These are phyloP conservation scores for Bruguiera gymnorhiza DNA, from an alignment of 345 rosid genomes.

Conservation along the genomic window DNA sequence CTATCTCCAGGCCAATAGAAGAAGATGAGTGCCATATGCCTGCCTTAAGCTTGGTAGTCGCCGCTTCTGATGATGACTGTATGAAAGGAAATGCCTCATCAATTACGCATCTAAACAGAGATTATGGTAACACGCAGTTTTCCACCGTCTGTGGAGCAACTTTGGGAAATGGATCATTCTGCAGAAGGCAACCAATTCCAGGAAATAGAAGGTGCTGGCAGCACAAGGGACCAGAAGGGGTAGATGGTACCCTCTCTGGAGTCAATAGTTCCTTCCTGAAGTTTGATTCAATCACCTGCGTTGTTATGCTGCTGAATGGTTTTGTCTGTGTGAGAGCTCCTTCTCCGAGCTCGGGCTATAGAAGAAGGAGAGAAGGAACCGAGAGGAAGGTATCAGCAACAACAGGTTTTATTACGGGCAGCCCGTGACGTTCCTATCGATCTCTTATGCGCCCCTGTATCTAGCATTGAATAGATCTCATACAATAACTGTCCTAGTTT, in stretches of 20 bases:
- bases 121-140: not conserved
- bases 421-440: no score
- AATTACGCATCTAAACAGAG: not conserved
- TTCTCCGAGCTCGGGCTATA: not conserved
- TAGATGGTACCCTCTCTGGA: not conserved
- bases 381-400: no score
- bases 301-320: slow-evolving; percentile 24
- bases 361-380: no score
- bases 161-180: slow-evolving; percentile 40
- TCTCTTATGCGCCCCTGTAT: no score
- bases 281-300: slow-evolving; percentile 18
- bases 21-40: not conserved
- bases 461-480: no score
- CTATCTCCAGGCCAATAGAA: slow-evolving; percentile 18
- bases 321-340: slow-evolving; percentile 29
- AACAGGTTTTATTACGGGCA: no score
- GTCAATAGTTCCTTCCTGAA: not conserved
- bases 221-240: slow-evolving; percentile 33
- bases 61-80: slow-evolving; percentile 7
- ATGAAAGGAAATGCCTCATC: slow-evolving; percentile 10
- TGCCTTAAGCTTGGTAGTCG: not conserved
- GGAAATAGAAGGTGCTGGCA: slow-evolving; percentile 61
- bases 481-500: no score
- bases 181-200: slow-evolving; percentile 36
- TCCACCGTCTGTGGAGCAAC: slow-evolving; percentile 46